Conservation (phyloP, 2,329 filamentous ascomycete genomes). For the Arthrobotrys sphaeroides region DNA sequence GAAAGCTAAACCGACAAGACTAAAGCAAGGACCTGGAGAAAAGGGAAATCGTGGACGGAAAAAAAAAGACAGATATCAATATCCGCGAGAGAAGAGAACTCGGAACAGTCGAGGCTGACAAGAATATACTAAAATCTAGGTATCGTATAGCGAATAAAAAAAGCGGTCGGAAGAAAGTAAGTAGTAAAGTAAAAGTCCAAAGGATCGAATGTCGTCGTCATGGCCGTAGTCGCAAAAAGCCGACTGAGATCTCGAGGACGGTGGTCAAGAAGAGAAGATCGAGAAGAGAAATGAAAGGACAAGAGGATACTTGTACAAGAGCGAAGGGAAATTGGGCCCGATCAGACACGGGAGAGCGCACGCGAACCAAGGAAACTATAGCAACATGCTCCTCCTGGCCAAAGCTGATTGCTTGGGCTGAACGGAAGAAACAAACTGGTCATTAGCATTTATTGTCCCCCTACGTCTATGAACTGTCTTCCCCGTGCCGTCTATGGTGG, state of each 20-base stretch:
- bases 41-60: not conserved
- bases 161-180: not conserved
- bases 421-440: conserved; percentile 11
- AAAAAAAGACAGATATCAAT: conserved; percentile 3
- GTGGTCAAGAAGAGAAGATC: conserved; percentile 10
- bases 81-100: not conserved
- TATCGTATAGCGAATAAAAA: conserved; percentile 8
- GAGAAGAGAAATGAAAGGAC: not conserved
- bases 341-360: not conserved
- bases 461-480: conserved; percentile 8
- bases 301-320: conserved; percentile 12
- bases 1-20: not conserved
- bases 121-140: not conserved
- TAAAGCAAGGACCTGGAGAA: no score
- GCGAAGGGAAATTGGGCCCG: not conserved
- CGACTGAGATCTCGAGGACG: not conserved
- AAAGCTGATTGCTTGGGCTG: conserved; percentile 14
- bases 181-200: not conserved
- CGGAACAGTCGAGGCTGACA: no score
- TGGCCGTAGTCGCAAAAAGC: no score
- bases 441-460: conserved; percentile 12
- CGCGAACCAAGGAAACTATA: conserved; percentile 20
- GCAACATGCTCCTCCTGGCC: conserved; percentile 5
- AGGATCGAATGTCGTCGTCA: conserved; percentile 8
- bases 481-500: conserved; percentile 1